Percentiles rank a stretch among this genome's conserved stretches.
phyloP scores from a whole-genome alignment of 2,329 filamentous ascomycete species.

The Phoma sp. region DNA sequence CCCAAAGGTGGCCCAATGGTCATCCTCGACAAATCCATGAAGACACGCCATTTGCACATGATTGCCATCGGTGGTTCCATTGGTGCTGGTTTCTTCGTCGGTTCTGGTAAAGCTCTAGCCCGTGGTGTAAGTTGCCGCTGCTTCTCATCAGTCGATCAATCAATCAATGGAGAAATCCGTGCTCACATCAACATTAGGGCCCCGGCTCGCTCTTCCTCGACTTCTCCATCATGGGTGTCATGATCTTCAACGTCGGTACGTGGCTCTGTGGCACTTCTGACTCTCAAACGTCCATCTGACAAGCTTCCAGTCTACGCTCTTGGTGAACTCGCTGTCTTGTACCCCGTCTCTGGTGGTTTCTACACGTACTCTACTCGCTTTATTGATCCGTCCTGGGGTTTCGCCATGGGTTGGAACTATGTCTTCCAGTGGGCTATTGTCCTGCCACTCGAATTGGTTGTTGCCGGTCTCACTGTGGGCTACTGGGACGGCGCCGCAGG shows the following conservation, averaged over 20 bases:
- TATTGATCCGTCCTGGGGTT: constrained; percentile 56
- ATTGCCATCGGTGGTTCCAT: constrained; percentile 79
- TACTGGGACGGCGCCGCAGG: constrained; percentile 39
- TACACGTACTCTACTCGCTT: constrained; percentile 59
- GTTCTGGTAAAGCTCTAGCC: constrained; percentile 62
- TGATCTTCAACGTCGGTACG: constrained; percentile 50
- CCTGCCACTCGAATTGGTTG: constrained; percentile 49
- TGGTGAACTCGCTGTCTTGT: constrained; percentile 64
- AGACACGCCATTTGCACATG: constrained; percentile 73
- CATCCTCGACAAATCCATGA: constrained; percentile 55
- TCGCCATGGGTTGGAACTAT: constrained; percentile 48
- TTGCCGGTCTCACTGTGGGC: constrained; percentile 47
- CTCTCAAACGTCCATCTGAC: constrained; percentile 42
- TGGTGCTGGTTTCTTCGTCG: constrained; percentile 69
- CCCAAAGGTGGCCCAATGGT: constrained; percentile 29
- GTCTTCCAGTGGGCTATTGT: constrained; percentile 48
- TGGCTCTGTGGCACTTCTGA: constrained; percentile 23
- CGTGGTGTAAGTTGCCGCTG: constrained; percentile 54
- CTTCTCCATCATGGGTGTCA: constrained; percentile 49
- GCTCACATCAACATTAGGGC: constrained; percentile 28
- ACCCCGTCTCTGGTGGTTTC: constrained; percentile 61
- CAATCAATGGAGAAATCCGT: not conserved
- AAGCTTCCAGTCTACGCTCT: constrained; percentile 58
- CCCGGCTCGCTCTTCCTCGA: constrained; percentile 46
- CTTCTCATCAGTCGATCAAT: not conserved